These are phyloP conservation scores for Syncephalastrum monosporum DNA, from an alignment of 371 early-diverging fungal species.

Conservation along the genomic window DNA sequence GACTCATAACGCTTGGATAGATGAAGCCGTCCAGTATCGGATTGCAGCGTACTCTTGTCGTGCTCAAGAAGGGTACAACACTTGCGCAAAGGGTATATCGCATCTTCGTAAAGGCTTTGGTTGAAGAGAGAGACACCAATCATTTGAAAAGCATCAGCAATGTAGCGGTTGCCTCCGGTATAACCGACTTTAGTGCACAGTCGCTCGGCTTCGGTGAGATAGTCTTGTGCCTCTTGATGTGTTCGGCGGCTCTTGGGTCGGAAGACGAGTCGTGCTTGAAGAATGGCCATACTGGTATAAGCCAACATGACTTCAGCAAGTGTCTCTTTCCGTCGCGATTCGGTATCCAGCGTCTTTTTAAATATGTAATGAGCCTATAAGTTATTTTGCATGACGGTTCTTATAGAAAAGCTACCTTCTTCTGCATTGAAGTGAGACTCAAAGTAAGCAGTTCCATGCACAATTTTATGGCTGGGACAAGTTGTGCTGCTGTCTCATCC, in stretches of 20 bases:
- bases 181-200: conserved; percentile 18
- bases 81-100: conserved; percentile 37
- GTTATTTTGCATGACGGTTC: too few relatives aligned
- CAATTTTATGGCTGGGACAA: too few relatives aligned
- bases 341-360: too few relatives aligned
- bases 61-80: conserved; percentile 36
- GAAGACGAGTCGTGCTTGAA: conserved; percentile 32
- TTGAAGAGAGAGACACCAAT: conserved; percentile 36
- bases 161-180: conserved; percentile 32
- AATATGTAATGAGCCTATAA: too few relatives aligned
- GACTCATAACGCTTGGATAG: conserved; percentile 44
- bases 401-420: too few relatives aligned
- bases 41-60: conserved; percentile 16
- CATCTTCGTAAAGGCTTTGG: conserved; percentile 16
- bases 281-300: conserved; percentile 33
- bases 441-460: too few relatives aligned
- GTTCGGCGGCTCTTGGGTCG: background rate
- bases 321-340: too few relatives aligned
- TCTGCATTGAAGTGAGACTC: too few relatives aligned
- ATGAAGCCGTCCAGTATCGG: conserved; percentile 30
- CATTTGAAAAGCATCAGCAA: conserved; percentile 33
- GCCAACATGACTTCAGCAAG: conserved; percentile 19
- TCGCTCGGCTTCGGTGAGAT: conserved; percentile 30
- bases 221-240: conserved; percentile 18
- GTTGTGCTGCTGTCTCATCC: too few relatives aligned